Evolutionary conservation across 306 rosid species (phyloP).

Genomic region (Cyamopsis tetragonoloba): DNA sequence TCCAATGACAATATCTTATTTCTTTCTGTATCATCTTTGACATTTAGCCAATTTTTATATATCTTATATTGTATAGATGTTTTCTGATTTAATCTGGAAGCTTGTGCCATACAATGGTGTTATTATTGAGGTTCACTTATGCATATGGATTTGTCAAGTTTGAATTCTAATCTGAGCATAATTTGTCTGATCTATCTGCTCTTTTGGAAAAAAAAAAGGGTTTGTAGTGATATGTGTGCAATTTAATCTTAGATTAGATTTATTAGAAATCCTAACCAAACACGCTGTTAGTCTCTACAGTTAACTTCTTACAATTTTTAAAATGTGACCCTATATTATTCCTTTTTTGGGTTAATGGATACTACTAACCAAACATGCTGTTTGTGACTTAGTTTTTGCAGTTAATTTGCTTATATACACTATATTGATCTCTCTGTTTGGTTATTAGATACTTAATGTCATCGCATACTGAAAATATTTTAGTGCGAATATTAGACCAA

Average conservation of each 20-base stretch:
- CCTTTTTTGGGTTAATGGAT: too few species aligned
- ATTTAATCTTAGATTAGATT: neutral
- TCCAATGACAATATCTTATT: slow-evolving; percentile 7
- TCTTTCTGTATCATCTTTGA: neutral
- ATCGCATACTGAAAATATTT: neutral
- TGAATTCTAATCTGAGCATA: slow-evolving; percentile 12
- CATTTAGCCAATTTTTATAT: neutral
- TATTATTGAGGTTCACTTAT: neutral
- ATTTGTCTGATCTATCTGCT: slow-evolving; percentile 12
- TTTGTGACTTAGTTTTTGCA: neutral
- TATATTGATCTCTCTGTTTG: neutral
- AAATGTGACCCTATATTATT: too few species aligned
- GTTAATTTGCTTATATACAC: slow-evolving; percentile 7
- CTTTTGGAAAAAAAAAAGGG: slow-evolving; percentile 2
- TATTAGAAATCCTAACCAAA: too few species aligned
- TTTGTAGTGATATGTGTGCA: neutral
- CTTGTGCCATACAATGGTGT: neutral
- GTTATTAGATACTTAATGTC: slow-evolving; percentile 16
- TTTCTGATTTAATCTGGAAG: slow-evolving; percentile 2
- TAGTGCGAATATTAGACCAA: neutral
- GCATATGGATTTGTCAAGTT: neutral
- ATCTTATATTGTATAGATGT: neutral
- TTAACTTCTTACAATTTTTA: too few species aligned
- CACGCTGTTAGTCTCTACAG: too few species aligned
- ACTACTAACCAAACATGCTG: too few species aligned